Evolutionary conservation across 2,329 filamentous ascomycete species (phyloP), one percentile per base, ranked within the genome.

Genomic region (Talaromyces sp.): DNA sequence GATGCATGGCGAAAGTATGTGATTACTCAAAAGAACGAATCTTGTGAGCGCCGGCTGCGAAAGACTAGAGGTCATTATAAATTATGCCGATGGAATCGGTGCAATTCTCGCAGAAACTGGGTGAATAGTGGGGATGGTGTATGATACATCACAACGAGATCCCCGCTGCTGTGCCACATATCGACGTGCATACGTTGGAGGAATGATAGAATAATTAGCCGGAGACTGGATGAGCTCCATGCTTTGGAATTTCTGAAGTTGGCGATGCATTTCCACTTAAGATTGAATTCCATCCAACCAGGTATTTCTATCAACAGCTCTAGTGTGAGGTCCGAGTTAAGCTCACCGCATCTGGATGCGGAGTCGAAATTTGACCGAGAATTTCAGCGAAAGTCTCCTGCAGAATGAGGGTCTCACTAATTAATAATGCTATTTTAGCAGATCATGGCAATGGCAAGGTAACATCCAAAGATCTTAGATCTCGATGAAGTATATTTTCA

Each of bases 91-190:
- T 33, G 24, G 22, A n/a, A 35, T 43, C 47, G 60, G 33, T 41
- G 22, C 16, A 54, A 43, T 62, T 62, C 37, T 62, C 60, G 60
- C 37, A 7, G 22, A 58, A 57, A 63, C 7, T 63, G 52, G 24
- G 37, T 10, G 24, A 45, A 35, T 19, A 27, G 60, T 57, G 49
- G 60, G 45, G 60, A 43, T 62, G 5, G 6, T 47, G n/a, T 50
- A 31, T 50, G 37, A 33, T 45, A 43, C 11, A 33, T 50, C 13
- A 49, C 56, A 43, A 59, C 10, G 16, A 41, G 9, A 43, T 47
- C 43, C 57, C 57, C 39, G 13, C 39, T 14, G 14, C 6, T 19
- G 14, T 43, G 22, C 39, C 56, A 41, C 56, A 45, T 59, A 27
- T 50, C 47, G 14, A 9, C 47, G 8, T 50, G 24, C 47, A 50